These are phyloP conservation scores for Fomitopsis pulvina DNA, from an alignment of 768 basidiomycete species.

Conservation along the genomic window DNA sequence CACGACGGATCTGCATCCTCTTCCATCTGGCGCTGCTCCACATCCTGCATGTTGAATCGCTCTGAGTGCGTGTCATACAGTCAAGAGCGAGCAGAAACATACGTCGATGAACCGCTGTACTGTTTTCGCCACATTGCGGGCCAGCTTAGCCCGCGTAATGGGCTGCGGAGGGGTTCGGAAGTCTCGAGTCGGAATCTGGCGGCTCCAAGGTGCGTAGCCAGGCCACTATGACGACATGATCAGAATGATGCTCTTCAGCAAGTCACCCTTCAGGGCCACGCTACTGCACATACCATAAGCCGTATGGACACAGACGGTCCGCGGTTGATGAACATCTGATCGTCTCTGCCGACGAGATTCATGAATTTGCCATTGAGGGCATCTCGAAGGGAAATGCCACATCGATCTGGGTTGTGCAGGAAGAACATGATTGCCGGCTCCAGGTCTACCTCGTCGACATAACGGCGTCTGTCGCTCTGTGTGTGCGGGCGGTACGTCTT, in stretches of 20 bases:
- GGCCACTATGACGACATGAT: conserved; percentile 51
- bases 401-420: conserved; percentile 44
- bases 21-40: conserved; percentile 46
- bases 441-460: conserved; percentile 63
- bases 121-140: conserved; percentile 75
- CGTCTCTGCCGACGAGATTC: conserved; percentile 50
- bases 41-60: conserved; percentile 32
- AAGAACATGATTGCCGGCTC: conserved; percentile 61
- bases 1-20: conserved; percentile 56
- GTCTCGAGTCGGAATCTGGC: conserved; percentile 79
- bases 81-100: conserved; percentile 15
- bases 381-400: conserved; percentile 58
- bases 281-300: conserved; percentile 46
- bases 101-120: conserved; percentile 63
- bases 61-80: background rate
- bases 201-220: conserved; percentile 70
- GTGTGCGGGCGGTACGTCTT: conserved; percentile 71
- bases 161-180: conserved; percentile 73
- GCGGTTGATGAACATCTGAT: conserved; percentile 61
- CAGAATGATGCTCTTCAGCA: background rate
- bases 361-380: conserved; percentile 55
- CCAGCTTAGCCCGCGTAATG: conserved; percentile 70
- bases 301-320: conserved; percentile 80
- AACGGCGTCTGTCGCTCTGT: conserved; percentile 67
- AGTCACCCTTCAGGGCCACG: background rate